Evolutionary conservation across 371 early-diverging fungal genomes (phyloP).

Genomic region (Rhizomucor pusillus): DNA sequence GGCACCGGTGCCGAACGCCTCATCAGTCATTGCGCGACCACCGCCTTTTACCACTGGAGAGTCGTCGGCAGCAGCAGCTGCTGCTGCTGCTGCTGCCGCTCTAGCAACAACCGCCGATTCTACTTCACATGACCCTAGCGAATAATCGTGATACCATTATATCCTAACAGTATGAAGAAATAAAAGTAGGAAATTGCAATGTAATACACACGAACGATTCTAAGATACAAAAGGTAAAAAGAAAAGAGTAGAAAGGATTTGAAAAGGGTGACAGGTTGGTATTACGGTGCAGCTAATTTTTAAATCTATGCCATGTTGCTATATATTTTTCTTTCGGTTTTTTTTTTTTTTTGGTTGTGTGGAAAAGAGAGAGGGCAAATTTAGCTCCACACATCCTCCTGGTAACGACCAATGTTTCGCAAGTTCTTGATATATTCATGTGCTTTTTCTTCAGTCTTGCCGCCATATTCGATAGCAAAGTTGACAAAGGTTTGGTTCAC

Average conservation of each 20-base stretch:
- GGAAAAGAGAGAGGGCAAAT: slow-evolving; percentile 5
- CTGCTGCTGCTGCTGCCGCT: not conserved
- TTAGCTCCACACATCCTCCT: slow-evolving; percentile 94
- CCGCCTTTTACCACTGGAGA: not conserved
- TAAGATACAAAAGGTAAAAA: not conserved
- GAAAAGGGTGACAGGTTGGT: not conserved
- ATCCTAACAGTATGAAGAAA: not conserved
- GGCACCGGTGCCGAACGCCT: not conserved
- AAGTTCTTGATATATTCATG: slow-evolving; percentile 81
- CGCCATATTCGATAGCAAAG: slow-evolving; percentile 71
- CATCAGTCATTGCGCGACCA: not conserved
- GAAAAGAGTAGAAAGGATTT: not conserved
- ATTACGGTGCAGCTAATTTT: too few species aligned
- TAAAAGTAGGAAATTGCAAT: slow-evolving; percentile 1
- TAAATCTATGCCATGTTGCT: too few species aligned
- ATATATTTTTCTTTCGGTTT: too few species aligned
- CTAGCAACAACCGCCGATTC: not conserved
- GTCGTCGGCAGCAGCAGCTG: not conserved
- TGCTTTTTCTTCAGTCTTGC: slow-evolving; percentile 66
- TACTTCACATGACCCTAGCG: not conserved
- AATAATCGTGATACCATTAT: not conserved
- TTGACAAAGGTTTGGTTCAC: slow-evolving; percentile 71
- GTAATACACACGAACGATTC: not conserved
- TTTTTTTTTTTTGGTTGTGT: too few species aligned
- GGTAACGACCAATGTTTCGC: slow-evolving; percentile 79